Evolutionary conservation across 306 rosid species (phyloP).

Genomic region (Acacia crassicarpa): DNA sequence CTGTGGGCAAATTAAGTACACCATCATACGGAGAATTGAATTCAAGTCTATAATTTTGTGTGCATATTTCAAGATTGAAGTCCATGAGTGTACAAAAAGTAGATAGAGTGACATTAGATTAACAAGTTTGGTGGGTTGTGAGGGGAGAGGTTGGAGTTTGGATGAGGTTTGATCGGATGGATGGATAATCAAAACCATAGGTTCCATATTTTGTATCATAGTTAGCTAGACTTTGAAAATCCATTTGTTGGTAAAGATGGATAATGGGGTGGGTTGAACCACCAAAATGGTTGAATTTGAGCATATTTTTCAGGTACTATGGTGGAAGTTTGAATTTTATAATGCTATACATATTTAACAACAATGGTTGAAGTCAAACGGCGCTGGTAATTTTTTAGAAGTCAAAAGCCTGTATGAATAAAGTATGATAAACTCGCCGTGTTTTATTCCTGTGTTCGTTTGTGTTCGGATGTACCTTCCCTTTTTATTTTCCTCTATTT

Average conservation of each 20-base stretch:
- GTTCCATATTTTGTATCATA: conserved; percentile 50
- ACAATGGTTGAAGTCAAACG: not conserved
- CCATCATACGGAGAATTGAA: conserved; percentile 4
- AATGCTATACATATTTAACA: not conserved
- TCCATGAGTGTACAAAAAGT: not conserved
- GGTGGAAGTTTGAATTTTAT: not conserved
- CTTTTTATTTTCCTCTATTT: not conserved
- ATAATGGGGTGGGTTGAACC: conserved; percentile 64
- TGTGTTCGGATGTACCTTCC: not conserved
- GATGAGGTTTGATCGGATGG: conserved; percentile 40
- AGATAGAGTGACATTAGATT: conserved; percentile 21
- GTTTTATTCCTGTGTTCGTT: not conserved
- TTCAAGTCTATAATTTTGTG: not conserved
- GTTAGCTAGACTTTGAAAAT: conserved; percentile 29
- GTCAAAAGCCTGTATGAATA: conserved; percentile 17
- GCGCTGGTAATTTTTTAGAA: conserved; percentile 13
- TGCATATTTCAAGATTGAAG: not conserved
- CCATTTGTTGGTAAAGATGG: not conserved
- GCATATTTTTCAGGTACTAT: conserved; percentile 18
- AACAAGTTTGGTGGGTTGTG: conserved; percentile 24
- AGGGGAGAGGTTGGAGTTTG: conserved; percentile 26
- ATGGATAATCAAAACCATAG: conserved; percentile 31
- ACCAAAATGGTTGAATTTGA: conserved; percentile 57
- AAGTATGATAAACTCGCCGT: not conserved
- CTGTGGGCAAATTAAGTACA: conserved; percentile 12